phyloP scores from a whole-genome alignment of 2,329 filamentous ascomycete species.

The Colletotrichum shisoi region DNA sequence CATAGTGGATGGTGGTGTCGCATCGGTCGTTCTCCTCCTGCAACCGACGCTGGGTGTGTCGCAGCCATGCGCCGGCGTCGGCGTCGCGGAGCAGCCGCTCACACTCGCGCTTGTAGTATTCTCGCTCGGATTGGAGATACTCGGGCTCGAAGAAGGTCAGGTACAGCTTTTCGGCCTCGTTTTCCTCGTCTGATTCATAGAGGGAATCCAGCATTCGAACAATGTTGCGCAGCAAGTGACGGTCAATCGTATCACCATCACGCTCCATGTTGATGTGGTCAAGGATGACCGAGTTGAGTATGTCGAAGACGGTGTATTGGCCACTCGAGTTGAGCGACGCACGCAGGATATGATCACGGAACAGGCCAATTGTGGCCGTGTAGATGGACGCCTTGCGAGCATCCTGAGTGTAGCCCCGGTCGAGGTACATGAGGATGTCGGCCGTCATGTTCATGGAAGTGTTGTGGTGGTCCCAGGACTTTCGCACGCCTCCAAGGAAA shows the following conservation, averaged over 20 bases:
- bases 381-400: constrained; percentile 78
- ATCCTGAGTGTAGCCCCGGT: constrained; percentile 81
- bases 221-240: constrained; percentile 80
- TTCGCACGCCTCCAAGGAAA: constrained; percentile 78
- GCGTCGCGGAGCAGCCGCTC: constrained; percentile 76
- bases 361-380: constrained; percentile 82
- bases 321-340: constrained; percentile 60
- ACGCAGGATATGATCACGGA: constrained; percentile 83
- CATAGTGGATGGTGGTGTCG: constrained; percentile 77
- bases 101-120: constrained; percentile 81
- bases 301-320: constrained; percentile 68
- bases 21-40: constrained; percentile 84
- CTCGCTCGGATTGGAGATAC: constrained; percentile 74
- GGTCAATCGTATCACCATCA: constrained; percentile 87
- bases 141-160: constrained; percentile 80
- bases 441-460: constrained; percentile 95
- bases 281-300: constrained; percentile 82
- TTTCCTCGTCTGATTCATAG: constrained; percentile 81
- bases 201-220: constrained; percentile 89
- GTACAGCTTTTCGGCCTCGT: constrained; percentile 82
- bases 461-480: constrained; percentile 88
- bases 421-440: constrained; percentile 97
- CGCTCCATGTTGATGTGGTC: constrained; percentile 94
- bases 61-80: constrained; percentile 83
- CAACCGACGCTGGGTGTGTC: constrained; percentile 76